Conservation (phyloP, 352 stramenopile genomes). For the Phytopythium boreale region DNA sequence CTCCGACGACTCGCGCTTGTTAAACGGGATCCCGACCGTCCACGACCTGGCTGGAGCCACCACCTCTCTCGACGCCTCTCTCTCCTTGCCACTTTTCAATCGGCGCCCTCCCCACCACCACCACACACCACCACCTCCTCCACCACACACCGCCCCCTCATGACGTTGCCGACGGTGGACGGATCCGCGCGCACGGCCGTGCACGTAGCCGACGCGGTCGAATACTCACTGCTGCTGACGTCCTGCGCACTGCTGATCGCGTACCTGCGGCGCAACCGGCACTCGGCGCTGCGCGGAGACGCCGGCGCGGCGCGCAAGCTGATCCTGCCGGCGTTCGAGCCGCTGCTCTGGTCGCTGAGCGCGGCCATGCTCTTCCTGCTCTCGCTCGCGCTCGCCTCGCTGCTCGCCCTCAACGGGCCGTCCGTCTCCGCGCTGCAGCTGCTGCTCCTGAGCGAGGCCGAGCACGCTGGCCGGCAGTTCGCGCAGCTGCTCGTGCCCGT, state of each 20-base stretch:
- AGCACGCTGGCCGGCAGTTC: slow-evolving; percentile 33
- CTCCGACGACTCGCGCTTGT: no score
- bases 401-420: slow-evolving; percentile 17
- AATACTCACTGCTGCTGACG: background rate
- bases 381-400: slow-evolving; percentile 29
- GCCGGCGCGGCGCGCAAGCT: slow-evolving; percentile 45
- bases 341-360: slow-evolving; percentile 42
- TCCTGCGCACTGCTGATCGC: slow-evolving; percentile 18
- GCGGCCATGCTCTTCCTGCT: slow-evolving; percentile 24
- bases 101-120: background rate
- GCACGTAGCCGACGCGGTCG: slow-evolving; percentile 6
- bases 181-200: background rate
- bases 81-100: background rate
- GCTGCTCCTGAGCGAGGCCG: slow-evolving; percentile 19
- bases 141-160: background rate
- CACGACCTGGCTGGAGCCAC: no score
- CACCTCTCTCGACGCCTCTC: no score
- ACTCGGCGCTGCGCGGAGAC: slow-evolving; percentile 31
- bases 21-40: no score
- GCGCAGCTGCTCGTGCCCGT: slow-evolving; percentile 35
- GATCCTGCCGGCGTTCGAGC: slow-evolving; percentile 57
- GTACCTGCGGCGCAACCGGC: slow-evolving; percentile 46
- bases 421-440: slow-evolving; percentile 9
- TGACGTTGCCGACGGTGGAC: background rate
- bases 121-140: background rate